Percentiles rank a stretch among this genome's conserved stretches.
phyloP scores from a whole-genome alignment of 2,329 filamentous ascomycete genomes.

The Stenocarpella maydis region DNA sequence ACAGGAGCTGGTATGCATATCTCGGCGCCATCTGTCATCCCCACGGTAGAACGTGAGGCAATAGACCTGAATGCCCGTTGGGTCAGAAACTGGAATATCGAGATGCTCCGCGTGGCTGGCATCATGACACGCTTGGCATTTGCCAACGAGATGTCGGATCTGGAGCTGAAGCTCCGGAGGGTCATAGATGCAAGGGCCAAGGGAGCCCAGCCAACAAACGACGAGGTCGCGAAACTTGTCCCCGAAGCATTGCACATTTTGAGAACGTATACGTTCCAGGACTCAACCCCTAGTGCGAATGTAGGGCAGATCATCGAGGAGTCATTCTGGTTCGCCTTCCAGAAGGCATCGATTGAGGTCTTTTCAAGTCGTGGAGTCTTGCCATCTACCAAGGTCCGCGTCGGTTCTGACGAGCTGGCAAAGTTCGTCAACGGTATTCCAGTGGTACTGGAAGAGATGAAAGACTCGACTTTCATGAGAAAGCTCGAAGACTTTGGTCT shows the following conservation, averaged over 20 bases:
- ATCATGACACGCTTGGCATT: constrained; percentile 91
- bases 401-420: constrained; percentile 70
- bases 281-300: constrained; percentile 86
- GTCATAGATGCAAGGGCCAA: constrained; percentile 42
- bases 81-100: constrained; percentile 94
- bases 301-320: constrained; percentile 91
- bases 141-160: constrained; percentile 82
- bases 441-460: constrained; percentile 80
- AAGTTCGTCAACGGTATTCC: constrained; percentile 90
- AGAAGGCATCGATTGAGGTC: constrained; percentile 82
- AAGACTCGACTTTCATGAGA: constrained; percentile 76
- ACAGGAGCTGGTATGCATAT: constrained; percentile 94
- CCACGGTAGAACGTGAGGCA: constrained; percentile 94
- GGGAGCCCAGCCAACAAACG: constrained; percentile 64
- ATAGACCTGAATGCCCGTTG: constrained; percentile 96
- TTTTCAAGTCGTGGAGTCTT: constrained; percentile 89
- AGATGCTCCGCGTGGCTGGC: constrained; percentile 89
- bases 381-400: constrained; percentile 82
- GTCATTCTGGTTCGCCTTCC: constrained; percentile 93
- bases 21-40: constrained; percentile 94
- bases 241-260: constrained; percentile 84
- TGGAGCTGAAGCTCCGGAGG: constrained; percentile 68
- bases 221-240: constrained; percentile 72
- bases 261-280: constrained; percentile 86
- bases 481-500: constrained; percentile 86